Percentiles rank a stretch among this genome's conserved stretches.
Evolutionary conservation across 2,329 filamentous ascomycete genomes (phyloP).

Genomic region (Trichoderma gracile): DNA sequence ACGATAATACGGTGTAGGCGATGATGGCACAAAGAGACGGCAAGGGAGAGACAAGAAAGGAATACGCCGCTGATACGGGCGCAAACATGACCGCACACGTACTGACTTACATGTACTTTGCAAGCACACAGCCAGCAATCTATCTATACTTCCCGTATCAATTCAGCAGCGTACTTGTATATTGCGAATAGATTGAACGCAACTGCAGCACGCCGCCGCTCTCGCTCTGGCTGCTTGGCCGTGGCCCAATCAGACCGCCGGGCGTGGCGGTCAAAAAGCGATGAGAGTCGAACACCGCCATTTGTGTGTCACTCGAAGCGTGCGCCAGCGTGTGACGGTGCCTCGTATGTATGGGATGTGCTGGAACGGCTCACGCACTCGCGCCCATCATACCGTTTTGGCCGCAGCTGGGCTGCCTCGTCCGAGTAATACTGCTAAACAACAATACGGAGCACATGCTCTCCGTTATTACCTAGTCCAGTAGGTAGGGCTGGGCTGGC

Average conservation of each 20-base stretch:
- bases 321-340: too few relatives aligned
- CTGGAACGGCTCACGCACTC: too few relatives aligned
- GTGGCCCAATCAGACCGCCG: conserved; percentile 23
- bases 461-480: not conserved
- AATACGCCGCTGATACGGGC: too few relatives aligned
- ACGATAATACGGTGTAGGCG: too few relatives aligned
- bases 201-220: not conserved
- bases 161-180: not conserved
- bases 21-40: too few relatives aligned
- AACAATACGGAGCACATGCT: not conserved
- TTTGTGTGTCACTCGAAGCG: conserved; percentile 16
- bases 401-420: not conserved
- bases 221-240: not conserved
- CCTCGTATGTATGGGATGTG: too few relatives aligned
- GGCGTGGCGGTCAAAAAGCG: conserved; percentile 24
- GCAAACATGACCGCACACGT: not conserved
- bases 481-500: not conserved
- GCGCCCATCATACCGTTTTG: too few relatives aligned
- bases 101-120: too few relatives aligned
- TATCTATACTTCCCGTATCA: too few relatives aligned
- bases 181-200: not conserved
- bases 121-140: not conserved
- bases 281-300: conserved; percentile 22
- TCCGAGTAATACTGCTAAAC: not conserved
- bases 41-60: too few relatives aligned